Conservation (phyloP, 441 rosid genomes). For the Euphorbia corollata region DNA sequence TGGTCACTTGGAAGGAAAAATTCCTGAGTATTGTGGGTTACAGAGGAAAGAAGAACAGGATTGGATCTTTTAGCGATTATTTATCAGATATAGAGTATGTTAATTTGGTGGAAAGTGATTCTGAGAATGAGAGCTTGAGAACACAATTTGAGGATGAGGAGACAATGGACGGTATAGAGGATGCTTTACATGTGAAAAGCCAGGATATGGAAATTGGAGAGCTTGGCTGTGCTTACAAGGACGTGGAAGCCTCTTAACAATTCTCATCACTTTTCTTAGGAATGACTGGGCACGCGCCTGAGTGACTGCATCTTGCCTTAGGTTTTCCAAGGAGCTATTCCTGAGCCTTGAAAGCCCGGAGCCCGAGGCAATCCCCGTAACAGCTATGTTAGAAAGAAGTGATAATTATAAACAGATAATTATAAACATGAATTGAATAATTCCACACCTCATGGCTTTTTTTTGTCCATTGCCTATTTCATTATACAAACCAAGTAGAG, state of each 20-base stretch:
- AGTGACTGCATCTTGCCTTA: too few relatives aligned
- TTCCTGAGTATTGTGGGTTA: conserved; percentile 52
- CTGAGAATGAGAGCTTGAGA: conserved; percentile 29
- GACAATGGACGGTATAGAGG: conserved; percentile 28
- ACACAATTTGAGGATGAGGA: conserved; percentile 31
- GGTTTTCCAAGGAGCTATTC: too few relatives aligned
- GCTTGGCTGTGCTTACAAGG: conserved; percentile 31
- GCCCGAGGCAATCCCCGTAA: too few relatives aligned
- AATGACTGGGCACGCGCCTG: neutral
- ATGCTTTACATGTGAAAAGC: conserved; percentile 23
- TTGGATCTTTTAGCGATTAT: conserved; percentile 46
- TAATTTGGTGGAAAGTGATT: conserved; percentile 25
- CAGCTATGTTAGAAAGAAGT: too few relatives aligned
- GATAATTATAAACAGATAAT: too few relatives aligned
- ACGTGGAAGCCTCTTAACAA: conserved; percentile 17
- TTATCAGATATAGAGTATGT: conserved; percentile 43
- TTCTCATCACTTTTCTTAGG: neutral
- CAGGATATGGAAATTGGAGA: conserved; percentile 46
- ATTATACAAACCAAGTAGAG: neutral
- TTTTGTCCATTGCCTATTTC: neutral
- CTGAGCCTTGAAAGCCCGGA: too few relatives aligned
- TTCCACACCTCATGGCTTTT: neutral
- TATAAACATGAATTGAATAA: neutral
- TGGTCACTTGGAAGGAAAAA: conserved; percentile 71
- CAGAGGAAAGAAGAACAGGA: conserved; percentile 63